Evolutionary conservation across 176 grass and related monocot genomes (phyloP).

Genomic region (Paspalum vaginatum): DNA sequence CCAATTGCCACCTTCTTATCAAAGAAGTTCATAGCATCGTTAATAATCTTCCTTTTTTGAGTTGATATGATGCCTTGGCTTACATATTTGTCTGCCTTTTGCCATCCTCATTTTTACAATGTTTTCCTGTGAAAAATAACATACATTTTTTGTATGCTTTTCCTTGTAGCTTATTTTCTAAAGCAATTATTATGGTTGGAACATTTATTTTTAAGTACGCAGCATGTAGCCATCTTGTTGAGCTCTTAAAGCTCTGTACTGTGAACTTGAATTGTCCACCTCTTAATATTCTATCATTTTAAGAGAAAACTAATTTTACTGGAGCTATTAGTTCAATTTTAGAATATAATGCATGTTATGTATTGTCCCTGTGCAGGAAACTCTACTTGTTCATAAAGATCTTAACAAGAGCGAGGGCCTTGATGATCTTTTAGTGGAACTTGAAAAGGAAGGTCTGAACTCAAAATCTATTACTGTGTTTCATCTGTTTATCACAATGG

Average conservation of each 20-base stretch:
- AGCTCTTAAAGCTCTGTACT: not conserved
- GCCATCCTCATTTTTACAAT: not conserved
- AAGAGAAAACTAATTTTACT: not conserved
- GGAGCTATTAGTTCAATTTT: not conserved
- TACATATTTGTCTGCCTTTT: not conserved
- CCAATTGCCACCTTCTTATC: not conserved
- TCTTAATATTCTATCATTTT: not conserved
- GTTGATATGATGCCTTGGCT: not conserved
- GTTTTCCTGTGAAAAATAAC: not conserved
- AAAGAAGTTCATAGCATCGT: not conserved
- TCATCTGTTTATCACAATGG: not conserved
- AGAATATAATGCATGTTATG: not conserved
- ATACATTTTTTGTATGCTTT: conserved; percentile 1
- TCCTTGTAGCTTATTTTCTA: not conserved
- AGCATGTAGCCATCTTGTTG: not conserved
- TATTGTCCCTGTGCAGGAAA: conserved; percentile 69
- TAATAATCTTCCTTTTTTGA: not conserved
- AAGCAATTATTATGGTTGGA: not conserved
- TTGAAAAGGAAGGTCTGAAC: conserved; percentile 74
- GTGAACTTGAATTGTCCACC: not conserved
- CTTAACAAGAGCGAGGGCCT: conserved; percentile 71
- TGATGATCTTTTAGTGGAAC: conserved; percentile 81
- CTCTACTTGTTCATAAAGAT: conserved; percentile 91
- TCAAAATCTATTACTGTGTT: not conserved
- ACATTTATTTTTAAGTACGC: not conserved